Evolutionary conservation across 2,329 filamentous ascomycete species (phyloP).

Genomic region (Colletotrichum sp.): DNA sequence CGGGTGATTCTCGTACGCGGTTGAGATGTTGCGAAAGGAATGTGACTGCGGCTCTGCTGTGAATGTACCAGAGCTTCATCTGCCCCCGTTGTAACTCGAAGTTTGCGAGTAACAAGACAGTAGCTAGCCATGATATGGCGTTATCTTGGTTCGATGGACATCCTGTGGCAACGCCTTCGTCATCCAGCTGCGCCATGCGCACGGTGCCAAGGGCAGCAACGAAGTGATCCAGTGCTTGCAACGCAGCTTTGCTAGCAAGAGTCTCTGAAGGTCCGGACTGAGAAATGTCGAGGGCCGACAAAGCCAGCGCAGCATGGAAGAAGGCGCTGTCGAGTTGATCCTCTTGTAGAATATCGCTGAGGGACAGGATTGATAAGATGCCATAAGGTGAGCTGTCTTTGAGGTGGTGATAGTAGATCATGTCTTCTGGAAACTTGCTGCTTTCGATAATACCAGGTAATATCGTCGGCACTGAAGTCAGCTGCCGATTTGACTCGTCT

Average conservation of each 20-base stretch:
- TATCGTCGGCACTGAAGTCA: not conserved
- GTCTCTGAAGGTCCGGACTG: not conserved
- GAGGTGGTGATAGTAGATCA: conserved; percentile 1
- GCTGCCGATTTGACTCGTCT: not conserved
- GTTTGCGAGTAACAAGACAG: not conserved
- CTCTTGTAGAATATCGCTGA: not conserved
- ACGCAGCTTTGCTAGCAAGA: not conserved
- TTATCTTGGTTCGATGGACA: not conserved
- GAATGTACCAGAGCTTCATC: conserved; percentile 11
- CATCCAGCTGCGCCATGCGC: not conserved
- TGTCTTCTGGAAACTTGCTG: conserved; percentile 4
- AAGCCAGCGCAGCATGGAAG: not conserved
- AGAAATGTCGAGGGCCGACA: not conserved
- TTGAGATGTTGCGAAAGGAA: conserved; percentile 2
- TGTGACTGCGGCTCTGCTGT: not conserved
- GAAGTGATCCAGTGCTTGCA: conserved; percentile 8
- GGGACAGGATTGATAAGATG: not conserved
- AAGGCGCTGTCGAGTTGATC: not conserved
- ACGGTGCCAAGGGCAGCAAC: not conserved
- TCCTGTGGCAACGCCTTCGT: not conserved
- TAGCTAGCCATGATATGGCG: not conserved
- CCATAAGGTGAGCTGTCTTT: not conserved
- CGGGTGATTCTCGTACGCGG: not conserved
- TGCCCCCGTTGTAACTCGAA: conserved; percentile 6
- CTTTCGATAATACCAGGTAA: not conserved